These are phyloP conservation scores for Cladosporium oxysporum DNA, from an alignment of 2,329 filamentous ascomycete genomes.

Conservation along the genomic window DNA sequence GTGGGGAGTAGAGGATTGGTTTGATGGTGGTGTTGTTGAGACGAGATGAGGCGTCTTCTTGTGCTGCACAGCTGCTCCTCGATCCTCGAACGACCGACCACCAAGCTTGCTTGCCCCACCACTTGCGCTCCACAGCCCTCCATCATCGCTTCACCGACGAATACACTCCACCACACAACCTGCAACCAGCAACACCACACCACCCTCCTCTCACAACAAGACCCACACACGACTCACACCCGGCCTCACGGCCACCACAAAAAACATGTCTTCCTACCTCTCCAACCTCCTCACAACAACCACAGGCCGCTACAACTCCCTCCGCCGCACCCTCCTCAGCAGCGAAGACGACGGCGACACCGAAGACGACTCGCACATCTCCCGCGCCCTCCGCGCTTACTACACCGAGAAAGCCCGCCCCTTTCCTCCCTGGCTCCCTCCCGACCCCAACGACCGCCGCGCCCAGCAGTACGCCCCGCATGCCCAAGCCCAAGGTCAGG, in stretches of 20 bases:
- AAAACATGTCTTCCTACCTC: constrained; percentile 74
- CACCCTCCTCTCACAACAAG: background rate
- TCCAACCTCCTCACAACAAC: constrained; percentile 65
- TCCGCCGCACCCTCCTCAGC: constrained; percentile 67
- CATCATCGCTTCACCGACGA: background rate
- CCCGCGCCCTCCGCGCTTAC: constrained; percentile 87
- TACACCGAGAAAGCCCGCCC: constrained; percentile 84
- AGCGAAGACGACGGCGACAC: constrained; percentile 56
- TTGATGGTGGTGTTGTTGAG: background rate
- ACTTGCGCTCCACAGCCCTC: background rate
- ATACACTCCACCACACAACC: background rate
- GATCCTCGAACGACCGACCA: background rate
- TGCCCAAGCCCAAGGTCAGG: constrained; percentile 34
- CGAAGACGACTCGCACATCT: constrained; percentile 91
- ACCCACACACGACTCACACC: background rate
- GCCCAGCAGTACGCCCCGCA: constrained; percentile 39
- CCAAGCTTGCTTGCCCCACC: background rate
- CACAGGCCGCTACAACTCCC: constrained; percentile 58
- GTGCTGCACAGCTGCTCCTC: background rate
- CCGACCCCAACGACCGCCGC: constrained; percentile 75
- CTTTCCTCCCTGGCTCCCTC: constrained; percentile 84
- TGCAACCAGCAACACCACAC: background rate
- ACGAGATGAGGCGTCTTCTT: background rate
- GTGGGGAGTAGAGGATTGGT: background rate
- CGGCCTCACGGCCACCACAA: background rate